Conservation (phyloP, 2,329 filamentous ascomycete species). For the Pseudogymnoascus sp. region DNA sequence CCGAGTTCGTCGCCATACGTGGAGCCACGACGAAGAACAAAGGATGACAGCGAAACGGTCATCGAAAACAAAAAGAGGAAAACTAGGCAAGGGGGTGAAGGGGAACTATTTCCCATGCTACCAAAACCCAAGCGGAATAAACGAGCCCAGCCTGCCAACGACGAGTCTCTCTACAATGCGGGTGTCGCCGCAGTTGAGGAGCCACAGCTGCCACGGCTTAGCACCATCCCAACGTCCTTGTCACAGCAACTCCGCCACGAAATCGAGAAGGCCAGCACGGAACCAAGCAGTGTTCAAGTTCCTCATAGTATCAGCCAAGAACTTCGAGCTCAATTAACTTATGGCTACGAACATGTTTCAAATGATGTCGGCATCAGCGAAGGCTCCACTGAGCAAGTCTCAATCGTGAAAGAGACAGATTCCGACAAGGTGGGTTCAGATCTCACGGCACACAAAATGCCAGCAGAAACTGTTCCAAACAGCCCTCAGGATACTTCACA, state of each 20-base stretch:
- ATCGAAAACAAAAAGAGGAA: background rate
- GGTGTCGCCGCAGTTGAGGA: background rate
- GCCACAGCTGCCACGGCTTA: background rate
- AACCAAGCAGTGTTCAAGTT: conserved; percentile 10
- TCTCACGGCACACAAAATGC: background rate
- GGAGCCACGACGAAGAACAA: background rate
- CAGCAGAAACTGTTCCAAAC: background rate
- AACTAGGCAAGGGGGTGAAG: conserved; percentile 7
- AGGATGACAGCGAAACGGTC: background rate
- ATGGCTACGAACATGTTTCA: background rate
- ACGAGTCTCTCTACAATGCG: background rate
- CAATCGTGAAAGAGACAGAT: background rate
- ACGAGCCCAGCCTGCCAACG: background rate
- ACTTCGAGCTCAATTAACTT: background rate
- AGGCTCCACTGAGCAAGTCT: background rate
- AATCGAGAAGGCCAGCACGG: background rate
- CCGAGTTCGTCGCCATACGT: background rate
- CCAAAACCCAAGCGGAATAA: conserved; percentile 13
- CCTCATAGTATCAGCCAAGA: conserved; percentile 12
- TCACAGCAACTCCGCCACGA: background rate
- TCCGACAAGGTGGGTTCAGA: background rate
- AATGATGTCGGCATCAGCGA: background rate
- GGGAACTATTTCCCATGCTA: conserved; percentile 7
- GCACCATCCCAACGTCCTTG: background rate
- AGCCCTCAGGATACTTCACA: background rate